Evolutionary conservation across 148 eudicot genomes (phyloP).

Genomic region (Mesembryanthemum crystallinum): DNA sequence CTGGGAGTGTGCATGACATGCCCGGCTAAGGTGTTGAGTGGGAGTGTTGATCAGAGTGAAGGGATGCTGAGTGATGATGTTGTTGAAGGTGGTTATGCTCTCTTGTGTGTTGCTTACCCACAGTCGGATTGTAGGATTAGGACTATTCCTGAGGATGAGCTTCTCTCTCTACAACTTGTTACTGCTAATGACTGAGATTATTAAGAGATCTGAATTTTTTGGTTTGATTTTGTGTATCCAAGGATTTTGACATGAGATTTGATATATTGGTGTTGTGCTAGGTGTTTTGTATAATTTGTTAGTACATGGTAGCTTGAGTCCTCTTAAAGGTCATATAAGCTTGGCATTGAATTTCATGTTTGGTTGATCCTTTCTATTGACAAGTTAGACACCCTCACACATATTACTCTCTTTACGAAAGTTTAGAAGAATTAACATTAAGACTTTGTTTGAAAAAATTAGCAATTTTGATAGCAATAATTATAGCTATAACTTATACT

Average conservation of each 20-base stretch:
- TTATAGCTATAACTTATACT: no score
- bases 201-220: background rate
- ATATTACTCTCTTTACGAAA: no score
- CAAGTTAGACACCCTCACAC: no score
- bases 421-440: no score
- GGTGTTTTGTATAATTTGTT: no score
- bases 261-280: no score
- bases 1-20: conserved; percentile 98
- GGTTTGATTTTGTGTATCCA: background rate
- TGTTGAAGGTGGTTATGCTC: conserved; percentile 64
- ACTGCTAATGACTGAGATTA: conserved; percentile 82
- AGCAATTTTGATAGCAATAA: no score
- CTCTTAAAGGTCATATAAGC: no score
- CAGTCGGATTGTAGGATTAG: conserved; percentile 64
- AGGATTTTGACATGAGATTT: background rate
- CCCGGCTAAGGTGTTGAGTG: conserved; percentile 68
- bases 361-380: no score
- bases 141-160: conserved; percentile 83
- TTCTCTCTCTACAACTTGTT: conserved; percentile 73
- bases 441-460: no score
- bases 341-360: no score
- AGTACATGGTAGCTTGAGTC: no score
- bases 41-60: conserved; percentile 79
- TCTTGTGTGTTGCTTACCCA: conserved; percentile 74
- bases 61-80: conserved; percentile 98